A percentile compares a stretch with the other conserved stretches of the same genome.
Conservation (phyloP, 495 filamentous ascomycete species). For the Neurospora sp. region DNA sequence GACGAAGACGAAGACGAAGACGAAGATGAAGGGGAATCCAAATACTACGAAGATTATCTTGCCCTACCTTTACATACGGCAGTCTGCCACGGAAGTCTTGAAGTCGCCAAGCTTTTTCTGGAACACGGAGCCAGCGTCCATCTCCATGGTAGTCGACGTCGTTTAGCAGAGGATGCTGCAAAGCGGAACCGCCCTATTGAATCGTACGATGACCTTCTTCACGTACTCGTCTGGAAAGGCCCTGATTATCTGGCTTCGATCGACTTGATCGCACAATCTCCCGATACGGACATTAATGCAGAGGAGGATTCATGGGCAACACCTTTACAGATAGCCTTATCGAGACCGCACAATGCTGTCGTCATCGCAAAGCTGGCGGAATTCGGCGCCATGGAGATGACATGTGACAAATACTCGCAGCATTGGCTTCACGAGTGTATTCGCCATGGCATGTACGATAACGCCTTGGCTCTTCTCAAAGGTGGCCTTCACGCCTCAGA, state of each 20-base stretch:
- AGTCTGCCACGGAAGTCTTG: background rate
- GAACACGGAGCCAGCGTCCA: background rate
- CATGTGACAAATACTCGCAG: background rate
- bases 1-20: background rate
- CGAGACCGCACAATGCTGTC: background rate
- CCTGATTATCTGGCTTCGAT: background rate
- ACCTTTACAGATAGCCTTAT: background rate
- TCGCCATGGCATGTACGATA: background rate
- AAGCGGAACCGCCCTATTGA: background rate
- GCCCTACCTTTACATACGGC: background rate
- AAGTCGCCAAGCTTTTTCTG: background rate
- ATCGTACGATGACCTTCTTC: background rate
- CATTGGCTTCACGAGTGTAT: background rate
- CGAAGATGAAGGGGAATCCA: background rate
- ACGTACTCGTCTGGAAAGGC: background rate
- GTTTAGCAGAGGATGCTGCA: background rate
- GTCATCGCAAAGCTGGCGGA: background rate
- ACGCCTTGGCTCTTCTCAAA: background rate
- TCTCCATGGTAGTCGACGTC: background rate
- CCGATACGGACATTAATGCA: background rate
- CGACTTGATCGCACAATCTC: background rate
- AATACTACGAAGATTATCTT: background rate
- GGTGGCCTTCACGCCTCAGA: background rate
- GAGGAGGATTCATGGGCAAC: background rate
- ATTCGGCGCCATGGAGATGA: background rate